Evolutionary conservation across 148 eudicot species (phyloP).

Genomic region (Beta vulgaris): DNA sequence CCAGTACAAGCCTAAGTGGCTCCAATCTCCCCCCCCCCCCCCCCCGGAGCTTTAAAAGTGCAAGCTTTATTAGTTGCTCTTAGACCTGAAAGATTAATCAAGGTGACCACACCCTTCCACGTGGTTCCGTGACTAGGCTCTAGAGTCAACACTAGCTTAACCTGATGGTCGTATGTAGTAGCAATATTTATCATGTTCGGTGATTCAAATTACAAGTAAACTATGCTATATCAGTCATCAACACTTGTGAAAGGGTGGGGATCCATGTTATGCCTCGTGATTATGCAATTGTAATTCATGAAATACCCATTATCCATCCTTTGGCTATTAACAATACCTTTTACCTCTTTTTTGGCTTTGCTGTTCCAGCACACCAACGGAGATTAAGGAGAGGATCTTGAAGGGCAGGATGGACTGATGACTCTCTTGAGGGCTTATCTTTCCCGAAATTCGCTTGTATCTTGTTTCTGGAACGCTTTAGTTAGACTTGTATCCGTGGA

Average conservation of each 20-base stretch:
- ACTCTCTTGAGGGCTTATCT: neutral
- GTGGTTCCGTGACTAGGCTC: too few relatives aligned
- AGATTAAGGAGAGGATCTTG: conserved; percentile 83
- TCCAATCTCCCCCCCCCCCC: too few relatives aligned
- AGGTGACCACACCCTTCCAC: too few relatives aligned
- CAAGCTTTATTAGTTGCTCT: too few relatives aligned
- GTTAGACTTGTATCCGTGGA: neutral
- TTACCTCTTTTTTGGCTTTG: conserved; percentile 6
- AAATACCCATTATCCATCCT: neutral
- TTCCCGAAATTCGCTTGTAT: neutral
- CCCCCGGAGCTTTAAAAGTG: too few relatives aligned
- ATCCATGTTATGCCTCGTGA: too few relatives aligned
- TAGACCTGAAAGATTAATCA: too few relatives aligned
- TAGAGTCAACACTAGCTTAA: neutral
- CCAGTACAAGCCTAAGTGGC: too few relatives aligned
- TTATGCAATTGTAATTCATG: too few relatives aligned
- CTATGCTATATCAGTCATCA: neutral
- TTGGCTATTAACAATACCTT: neutral
- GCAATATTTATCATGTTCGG: neutral
- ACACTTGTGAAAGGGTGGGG: neutral
- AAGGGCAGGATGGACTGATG: conserved; percentile 91
- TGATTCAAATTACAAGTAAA: neutral
- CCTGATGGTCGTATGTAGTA: neutral
- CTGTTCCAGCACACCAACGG: conserved; percentile 75
- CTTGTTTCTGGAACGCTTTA: neutral